Base-by-base conservation (phyloP, 1,284 basidiomycete species). In the Tetrapyrgos nigripes region DNA sequence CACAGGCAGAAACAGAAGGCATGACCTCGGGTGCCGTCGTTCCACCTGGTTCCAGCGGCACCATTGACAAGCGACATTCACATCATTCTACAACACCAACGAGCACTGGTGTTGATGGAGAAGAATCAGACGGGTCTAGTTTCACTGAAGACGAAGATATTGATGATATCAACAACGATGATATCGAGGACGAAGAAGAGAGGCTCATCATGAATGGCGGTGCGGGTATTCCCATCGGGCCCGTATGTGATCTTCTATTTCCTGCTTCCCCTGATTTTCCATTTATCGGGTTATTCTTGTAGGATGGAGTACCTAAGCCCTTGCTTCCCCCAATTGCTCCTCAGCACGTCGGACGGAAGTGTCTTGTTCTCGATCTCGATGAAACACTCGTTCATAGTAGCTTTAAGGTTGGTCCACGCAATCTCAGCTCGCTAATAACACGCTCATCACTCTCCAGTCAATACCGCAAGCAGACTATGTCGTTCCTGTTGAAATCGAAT, bases 401-500 rank as follows among this genome's bases (percentile, higher is more conserved):
- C 68, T 91, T 93, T 80, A 92, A 92, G 82, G 91, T 90, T 31
- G 78, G 62, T 27, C 46, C 45, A 4, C 35, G 19, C 50, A 26
- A 31, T 10, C 8, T 48, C 9, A 19, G 11, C 23, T 28, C 11
- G n/a, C 29, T 47, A 50, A 62, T 28, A 17, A 27, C 51, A 62
- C 50, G 28, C 61, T 63, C 57, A 63, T 53, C 54, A 50, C 55
- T 49, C 56, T 50, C 33, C 71, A 97, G 95, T 93, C 96, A 65
- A 94, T 98, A 69, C 93, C 92, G 63, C 91, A 95, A 67, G 95
- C 97, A 35, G 97, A 99, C 78, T 99, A 96, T 74, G 93, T 99
- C 62, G 97, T 99, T 0, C 97, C 97, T 1, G 97, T 99, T 49
- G 97, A 99, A 77, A 99, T 99, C 64, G 97, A 99, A 72, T 96